Base-by-base conservation (phyloP, 768 basidiomycete species). In the Kwoniella shandongensis region DNA sequence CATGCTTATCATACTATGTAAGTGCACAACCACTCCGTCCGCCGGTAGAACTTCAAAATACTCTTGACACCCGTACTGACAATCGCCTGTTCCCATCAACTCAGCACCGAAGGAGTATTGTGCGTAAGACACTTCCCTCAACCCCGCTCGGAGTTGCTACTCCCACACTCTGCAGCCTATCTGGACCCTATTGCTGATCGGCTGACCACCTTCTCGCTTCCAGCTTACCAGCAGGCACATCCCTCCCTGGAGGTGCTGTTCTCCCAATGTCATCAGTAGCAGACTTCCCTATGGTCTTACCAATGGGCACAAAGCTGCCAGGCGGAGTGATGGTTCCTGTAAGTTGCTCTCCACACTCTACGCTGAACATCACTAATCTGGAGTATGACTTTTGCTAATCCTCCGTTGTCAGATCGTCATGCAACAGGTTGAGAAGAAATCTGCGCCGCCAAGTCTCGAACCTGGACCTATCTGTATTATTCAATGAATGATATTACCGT, bases 1-100 rank as follows among this genome's bases (percentile, higher is more conserved):
- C 72, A 73, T 45, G 72, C 72, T 0, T 73, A 73, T 54, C 72
- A 73, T 49, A 73, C 72, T 2, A 73, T 73, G 69, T 71, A 36
- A 64, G 69, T 62, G 13, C n/a, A n/a, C n/a, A n/a, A n/a, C n/a
- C n/a, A n/a, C 32, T 32, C 32, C 13, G 32, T 32, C 32, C 32
- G 7, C 32, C 32, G 32, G 32, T 13, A 13, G 6, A 13, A 32
- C 32, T 32, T n/a, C n/a, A n/a, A n/a, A n/a, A n/a, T n/a, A n/a
- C n/a, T n/a, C n/a, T n/a, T n/a, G n/a, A n/a, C n/a, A n/a, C n/a
- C n/a, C n/a, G n/a, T 30, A 18, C 22, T 26, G 42, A 44, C 36
- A 22, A 36, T 4, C 32, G n/a, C 35, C 32, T 51, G 20, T 41
- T 52, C 12, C 22, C 12, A 22, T 44, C 25, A 10, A n/a, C 1